phyloP scores from a whole-genome alignment of 2,329 filamentous ascomycete genomes.

The Apiospora arundinis region DNA sequence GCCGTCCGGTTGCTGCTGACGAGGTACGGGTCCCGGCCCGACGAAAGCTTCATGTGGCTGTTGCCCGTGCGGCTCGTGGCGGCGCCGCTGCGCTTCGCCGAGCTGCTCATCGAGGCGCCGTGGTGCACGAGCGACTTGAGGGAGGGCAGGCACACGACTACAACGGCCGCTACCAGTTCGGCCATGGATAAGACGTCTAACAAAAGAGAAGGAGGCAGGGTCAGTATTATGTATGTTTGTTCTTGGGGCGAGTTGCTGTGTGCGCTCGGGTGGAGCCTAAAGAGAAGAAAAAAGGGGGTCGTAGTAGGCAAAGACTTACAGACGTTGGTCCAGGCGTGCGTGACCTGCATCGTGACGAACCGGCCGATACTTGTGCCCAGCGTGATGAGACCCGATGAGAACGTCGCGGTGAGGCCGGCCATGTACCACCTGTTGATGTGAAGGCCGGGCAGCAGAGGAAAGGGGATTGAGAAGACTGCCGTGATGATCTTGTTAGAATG shows the following conservation, averaged over 20 bases:
- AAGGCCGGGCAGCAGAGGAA: slow-evolving; percentile 4
- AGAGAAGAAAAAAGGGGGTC: not conserved
- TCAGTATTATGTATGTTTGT: not conserved
- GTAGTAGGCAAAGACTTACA: not conserved
- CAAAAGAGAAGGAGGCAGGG: no score
- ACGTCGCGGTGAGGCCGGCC: not conserved
- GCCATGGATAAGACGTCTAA: slow-evolving; percentile 19
- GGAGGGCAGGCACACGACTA: slow-evolving; percentile 10
- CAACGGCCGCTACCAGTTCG: slow-evolving; percentile 8
- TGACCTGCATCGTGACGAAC: slow-evolving; percentile 18
- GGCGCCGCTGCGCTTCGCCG: not conserved
- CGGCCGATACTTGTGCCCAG: slow-evolving; percentile 4
- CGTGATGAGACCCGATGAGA: slow-evolving; percentile 16
- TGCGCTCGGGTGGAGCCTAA: not conserved
- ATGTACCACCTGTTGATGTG: slow-evolving; percentile 16
- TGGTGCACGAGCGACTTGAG: slow-evolving; percentile 18
- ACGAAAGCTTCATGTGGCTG: slow-evolving; percentile 19
- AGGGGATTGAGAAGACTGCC: slow-evolving; percentile 12
- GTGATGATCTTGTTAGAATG: not conserved
- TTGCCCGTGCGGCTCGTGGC: slow-evolving; percentile 1
- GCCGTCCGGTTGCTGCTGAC: not conserved
- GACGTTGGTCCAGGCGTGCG: slow-evolving; percentile 18
- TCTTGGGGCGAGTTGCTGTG: not conserved
- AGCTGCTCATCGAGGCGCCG: slow-evolving; percentile 7
- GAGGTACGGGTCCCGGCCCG: slow-evolving; percentile 5